These are phyloP conservation scores for Saturnispora serradocipensis DNA, from an alignment of 805 yeast genomes.

Conservation along the genomic window DNA sequence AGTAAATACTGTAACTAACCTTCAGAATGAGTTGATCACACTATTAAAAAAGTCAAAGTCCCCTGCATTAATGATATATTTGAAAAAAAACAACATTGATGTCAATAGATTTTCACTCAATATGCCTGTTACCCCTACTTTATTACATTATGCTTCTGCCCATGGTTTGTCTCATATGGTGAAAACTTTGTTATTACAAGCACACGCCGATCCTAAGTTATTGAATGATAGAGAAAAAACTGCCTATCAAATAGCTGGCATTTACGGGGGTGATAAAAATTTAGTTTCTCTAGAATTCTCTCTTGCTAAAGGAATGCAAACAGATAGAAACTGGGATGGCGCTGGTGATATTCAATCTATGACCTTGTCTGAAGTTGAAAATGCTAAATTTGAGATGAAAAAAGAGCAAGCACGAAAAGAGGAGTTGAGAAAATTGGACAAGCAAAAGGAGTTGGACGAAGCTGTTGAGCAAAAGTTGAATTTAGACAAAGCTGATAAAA, in stretches of 20 bases:
- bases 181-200: slow-evolving; percentile 45
- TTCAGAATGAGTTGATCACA: slow-evolving; percentile 48
- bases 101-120: slow-evolving; percentile 40
- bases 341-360: slow-evolving; percentile 58
- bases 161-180: slow-evolving; percentile 62
- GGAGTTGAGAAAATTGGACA: background rate
- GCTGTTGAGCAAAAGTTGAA: background rate
- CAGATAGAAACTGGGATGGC: slow-evolving; percentile 35
- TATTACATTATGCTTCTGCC: slow-evolving; percentile 70
- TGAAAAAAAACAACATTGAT: slow-evolving; percentile 43
- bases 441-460: background rate
- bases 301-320: slow-evolving; percentile 49
- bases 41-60: slow-evolving; percentile 67
- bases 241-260: slow-evolving; percentile 53
- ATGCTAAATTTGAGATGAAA: slow-evolving; percentile 13
- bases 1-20: slow-evolving; percentile 17
- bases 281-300: slow-evolving; percentile 57
- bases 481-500: background rate
- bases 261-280: slow-evolving; percentile 33
- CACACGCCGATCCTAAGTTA: slow-evolving; percentile 64
- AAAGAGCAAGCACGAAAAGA: background rate
- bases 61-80: slow-evolving; percentile 56
- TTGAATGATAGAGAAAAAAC: slow-evolving; percentile 47
- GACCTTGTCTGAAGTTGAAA: slow-evolving; percentile 47
- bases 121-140: slow-evolving; percentile 61